These are phyloP conservation scores for Wickerhamiella dianesei DNA, from an alignment of 805 yeast genomes.

Conservation along the genomic window DNA sequence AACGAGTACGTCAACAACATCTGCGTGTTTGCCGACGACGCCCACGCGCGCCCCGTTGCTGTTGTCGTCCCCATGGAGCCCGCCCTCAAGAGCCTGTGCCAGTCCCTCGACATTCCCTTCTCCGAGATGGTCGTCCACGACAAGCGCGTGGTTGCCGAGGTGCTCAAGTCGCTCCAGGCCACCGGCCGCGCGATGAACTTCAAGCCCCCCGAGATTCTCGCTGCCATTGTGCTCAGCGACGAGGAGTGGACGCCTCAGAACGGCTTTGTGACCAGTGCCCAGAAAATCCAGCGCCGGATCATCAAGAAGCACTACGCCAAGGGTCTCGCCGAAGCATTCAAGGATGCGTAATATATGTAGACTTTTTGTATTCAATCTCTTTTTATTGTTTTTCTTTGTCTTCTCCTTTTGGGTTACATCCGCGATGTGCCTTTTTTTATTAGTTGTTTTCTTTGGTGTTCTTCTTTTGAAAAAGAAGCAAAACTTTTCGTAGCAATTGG, in stretches of 20 bases:
- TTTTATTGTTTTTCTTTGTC: no score
- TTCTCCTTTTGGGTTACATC: neutral
- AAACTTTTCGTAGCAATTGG: no score
- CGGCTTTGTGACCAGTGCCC: slow-evolving; percentile 90
- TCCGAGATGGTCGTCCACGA: slow-evolving; percentile 41
- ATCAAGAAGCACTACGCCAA: slow-evolving; percentile 57
- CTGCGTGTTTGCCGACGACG: slow-evolving; percentile 85
- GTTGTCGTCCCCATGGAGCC: slow-evolving; percentile 71
- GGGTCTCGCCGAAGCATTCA: slow-evolving; percentile 54
- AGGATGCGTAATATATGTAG: slow-evolving; percentile 13
- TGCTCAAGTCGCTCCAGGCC: slow-evolving; percentile 44
- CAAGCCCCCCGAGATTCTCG: slow-evolving; percentile 70
- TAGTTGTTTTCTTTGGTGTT: no score
- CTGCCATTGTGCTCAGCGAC: slow-evolving; percentile 63
- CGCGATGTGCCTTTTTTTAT: neutral
- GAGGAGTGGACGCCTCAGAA: slow-evolving; percentile 98
- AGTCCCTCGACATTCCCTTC: slow-evolving; percentile 40
- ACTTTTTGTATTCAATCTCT: neutral
- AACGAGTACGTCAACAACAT: slow-evolving; percentile 62
- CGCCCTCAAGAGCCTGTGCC: slow-evolving; percentile 47
- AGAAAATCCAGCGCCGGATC: slow-evolving; percentile 87
- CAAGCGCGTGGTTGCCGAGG: slow-evolving; percentile 38
- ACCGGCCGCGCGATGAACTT: slow-evolving; percentile 77
- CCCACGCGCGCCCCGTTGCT: slow-evolving; percentile 82
- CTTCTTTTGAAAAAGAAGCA: no score